Conservation (phyloP, 2,329 filamentous ascomycete genomes). For the Talaromyces rugulosus region DNA sequence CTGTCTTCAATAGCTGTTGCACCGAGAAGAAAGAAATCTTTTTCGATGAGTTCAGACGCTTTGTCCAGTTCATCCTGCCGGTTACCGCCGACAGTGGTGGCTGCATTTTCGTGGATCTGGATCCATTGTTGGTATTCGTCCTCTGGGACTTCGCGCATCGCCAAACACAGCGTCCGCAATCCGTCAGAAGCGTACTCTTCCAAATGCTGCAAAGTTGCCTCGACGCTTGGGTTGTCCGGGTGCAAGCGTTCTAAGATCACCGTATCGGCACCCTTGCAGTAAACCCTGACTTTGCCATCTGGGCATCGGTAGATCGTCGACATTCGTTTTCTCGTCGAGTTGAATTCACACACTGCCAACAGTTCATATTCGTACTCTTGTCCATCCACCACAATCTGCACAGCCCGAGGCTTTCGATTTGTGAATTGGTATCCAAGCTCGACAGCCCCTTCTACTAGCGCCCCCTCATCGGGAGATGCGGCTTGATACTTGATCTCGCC, state of each 20-base stretch:
- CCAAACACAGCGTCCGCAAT: conserved; percentile 86
- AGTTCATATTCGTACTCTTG: conserved; percentile 79
- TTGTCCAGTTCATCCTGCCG: conserved; percentile 95
- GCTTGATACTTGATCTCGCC: conserved; percentile 94
- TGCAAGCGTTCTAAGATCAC: conserved; percentile 90
- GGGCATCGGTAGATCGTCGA: conserved; percentile 95
- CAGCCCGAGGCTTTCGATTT: conserved; percentile 81
- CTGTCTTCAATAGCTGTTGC: conserved; percentile 97
- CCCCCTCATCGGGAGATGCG: conserved; percentile 93
- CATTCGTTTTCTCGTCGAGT: conserved; percentile 96
- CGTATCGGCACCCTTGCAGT: conserved; percentile 95
- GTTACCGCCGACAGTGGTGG: conserved; percentile 86
- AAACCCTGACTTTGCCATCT: conserved; percentile 88
- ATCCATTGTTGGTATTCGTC: conserved; percentile 85
- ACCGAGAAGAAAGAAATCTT: conserved; percentile 83
- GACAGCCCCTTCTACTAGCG: conserved; percentile 88
- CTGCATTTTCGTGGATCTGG: conserved; percentile 78
- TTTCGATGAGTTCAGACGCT: conserved; percentile 91
- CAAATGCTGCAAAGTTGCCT: conserved; percentile 87
- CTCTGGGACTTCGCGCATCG: conserved; percentile 89
- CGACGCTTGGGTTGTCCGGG: conserved; percentile 78
- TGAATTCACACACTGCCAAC: conserved; percentile 97
- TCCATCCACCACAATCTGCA: conserved; percentile 75
- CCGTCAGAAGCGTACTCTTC: conserved; percentile 98
- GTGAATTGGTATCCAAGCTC: conserved; percentile 83